phyloP scores from a whole-genome alignment of 257 asterid species.

The Thymus quinquecostatus region DNA sequence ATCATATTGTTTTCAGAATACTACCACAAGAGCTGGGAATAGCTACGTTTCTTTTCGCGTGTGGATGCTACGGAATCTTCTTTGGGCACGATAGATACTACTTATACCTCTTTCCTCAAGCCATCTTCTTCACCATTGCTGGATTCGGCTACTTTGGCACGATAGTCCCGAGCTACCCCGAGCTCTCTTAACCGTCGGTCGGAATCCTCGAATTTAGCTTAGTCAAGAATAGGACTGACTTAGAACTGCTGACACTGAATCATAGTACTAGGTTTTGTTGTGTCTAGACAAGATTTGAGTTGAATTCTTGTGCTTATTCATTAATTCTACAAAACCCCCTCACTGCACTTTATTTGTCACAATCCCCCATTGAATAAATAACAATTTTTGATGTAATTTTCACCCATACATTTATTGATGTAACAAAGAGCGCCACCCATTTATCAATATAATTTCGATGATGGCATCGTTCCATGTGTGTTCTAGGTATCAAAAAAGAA shows the following conservation, averaged over 20 bases:
- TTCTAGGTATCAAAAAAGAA: too few relatives aligned
- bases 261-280: conserved; percentile 19
- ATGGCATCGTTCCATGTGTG: too few relatives aligned
- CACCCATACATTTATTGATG: too few relatives aligned
- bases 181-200: conserved; percentile 24
- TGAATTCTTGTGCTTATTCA: conserved; percentile 5
- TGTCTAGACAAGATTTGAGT: conserved; percentile 14
- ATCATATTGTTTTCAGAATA: conserved; percentile 35
- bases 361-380: too few relatives aligned
- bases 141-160: conserved; percentile 61
- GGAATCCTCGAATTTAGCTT: background rate
- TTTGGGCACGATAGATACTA: conserved; percentile 46
- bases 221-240: conserved; percentile 29
- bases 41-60: conserved; percentile 43
- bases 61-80: conserved; percentile 51
- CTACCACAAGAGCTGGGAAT: conserved; percentile 45
- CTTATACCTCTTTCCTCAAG: conserved; percentile 55
- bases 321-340: background rate
- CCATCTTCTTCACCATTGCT: conserved; percentile 48
- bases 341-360: too few relatives aligned
- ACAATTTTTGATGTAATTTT: too few relatives aligned
- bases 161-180: conserved; percentile 28
- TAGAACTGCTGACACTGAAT: conserved; percentile 2
- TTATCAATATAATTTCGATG: too few relatives aligned
- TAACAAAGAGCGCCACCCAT: too few relatives aligned